Conservation (phyloP, 73 alveolate genomes). For the Loxodes magnus region DNA sequence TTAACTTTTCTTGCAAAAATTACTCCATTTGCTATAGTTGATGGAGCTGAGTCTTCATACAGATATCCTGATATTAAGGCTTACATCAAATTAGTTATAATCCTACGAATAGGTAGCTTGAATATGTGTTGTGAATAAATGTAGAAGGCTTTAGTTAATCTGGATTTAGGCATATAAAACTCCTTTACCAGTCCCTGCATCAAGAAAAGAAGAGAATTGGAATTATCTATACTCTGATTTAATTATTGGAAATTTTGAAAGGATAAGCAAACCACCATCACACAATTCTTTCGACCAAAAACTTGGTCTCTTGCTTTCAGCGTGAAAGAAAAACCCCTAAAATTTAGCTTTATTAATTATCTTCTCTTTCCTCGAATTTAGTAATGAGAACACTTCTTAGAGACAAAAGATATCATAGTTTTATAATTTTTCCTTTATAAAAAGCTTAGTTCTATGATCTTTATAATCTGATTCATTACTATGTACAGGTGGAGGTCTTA, state of each 20-base stretch:
- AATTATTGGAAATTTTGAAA: slow-evolving; percentile 70
- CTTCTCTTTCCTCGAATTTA: slow-evolving; percentile 56
- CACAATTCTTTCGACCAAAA: slow-evolving; percentile 58
- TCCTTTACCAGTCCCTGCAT: slow-evolving; percentile 67
- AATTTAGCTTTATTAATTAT: slow-evolving; percentile 58
- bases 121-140: slow-evolving; percentile 76
- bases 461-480: slow-evolving; percentile 67
- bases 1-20: slow-evolving; percentile 13
- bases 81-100: slow-evolving; percentile 18
- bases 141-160: slow-evolving; percentile 38
- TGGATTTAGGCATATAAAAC: slow-evolving; percentile 62
- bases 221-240: slow-evolving; percentile 47
- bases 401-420: slow-evolving; percentile 73
- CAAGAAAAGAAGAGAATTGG: slow-evolving; percentile 62
- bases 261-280: slow-evolving; percentile 85
- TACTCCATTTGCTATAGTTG: slow-evolving; percentile 18
- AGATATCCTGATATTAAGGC: too few species aligned
- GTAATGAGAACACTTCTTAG: slow-evolving; percentile 77
- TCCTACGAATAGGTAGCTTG: slow-evolving; percentile 82
- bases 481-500: slow-evolving; percentile 84
- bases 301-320: slow-evolving; percentile 62
- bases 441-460: slow-evolving; percentile 59
- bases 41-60: too few species aligned
- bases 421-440: slow-evolving; percentile 26
- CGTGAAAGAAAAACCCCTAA: slow-evolving; percentile 60